Evolutionary conservation across 345 rosid genomes (phyloP), one percentile per base, ranked within the genome.

Genomic region (Angophora floribunda): DNA sequence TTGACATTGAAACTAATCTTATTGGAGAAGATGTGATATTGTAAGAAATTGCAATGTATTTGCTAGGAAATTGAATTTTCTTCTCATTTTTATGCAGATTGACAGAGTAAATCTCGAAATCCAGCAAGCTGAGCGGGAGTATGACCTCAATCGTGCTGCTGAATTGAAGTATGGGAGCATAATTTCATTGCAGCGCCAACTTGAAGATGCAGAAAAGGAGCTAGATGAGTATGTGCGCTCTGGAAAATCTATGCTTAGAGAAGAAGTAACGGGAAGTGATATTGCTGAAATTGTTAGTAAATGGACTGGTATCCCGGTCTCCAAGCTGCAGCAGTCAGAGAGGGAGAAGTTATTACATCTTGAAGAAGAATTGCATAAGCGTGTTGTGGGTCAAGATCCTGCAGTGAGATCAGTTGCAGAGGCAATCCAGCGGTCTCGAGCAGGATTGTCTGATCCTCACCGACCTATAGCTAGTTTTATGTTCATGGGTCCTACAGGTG

Each of bases 401-500:
- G 99, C 99, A 8, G 99, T 98, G 86, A 97, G 86, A 79, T 91
- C 99, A 55, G 97, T 98, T 63, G 99, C 99, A 19, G 99, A 98
- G 92, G 98, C 99, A 1, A 98, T 98, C 89, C 99, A 98, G 86
- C 93, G 99, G 51, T 98, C 99, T 87, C 96, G 99, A 91, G 99
- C 99, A 32, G 99, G 99, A 65, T 96, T 98, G 44, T 95, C 99
- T 3, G 99, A 98, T 92, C 99, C 99, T 85, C 95, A 94, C 44
- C 98, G 98, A 88, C 99, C 99, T 55, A 98, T 98, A 47, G 99
- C 99, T 86, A 95, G 99, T 88, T 98, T 98, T 92, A 98, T 98
- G 99, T 96, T 98, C 90, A 98, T 98, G 99, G 99, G 99, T 52
- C 99, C 99, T 49, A 97, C 99, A 26, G 99, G 99, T 90, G 99